Percentiles rank a stretch among this genome's conserved stretches.
phyloP scores from a whole-genome alignment of 1,284 basidiomycete species.

The Cutaneotrichosporon sp. region DNA sequence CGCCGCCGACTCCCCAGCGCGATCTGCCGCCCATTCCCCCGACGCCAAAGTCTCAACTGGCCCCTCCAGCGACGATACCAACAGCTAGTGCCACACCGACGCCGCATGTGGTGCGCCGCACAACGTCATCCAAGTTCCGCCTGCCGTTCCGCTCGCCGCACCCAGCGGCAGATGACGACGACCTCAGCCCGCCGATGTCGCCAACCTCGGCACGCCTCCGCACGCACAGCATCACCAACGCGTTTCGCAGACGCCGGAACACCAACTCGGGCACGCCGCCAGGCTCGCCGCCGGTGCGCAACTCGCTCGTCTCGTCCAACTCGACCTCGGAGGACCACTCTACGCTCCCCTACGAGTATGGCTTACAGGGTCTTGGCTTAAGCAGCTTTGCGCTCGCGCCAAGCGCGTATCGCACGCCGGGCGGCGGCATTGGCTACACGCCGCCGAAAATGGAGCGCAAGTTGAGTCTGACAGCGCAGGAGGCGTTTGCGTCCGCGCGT shows the following conservation, averaged over 20 bases:
- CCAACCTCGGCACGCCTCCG: slow-evolving; percentile 9
- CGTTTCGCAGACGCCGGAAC: slow-evolving; percentile 18
- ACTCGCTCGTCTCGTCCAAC: not conserved
- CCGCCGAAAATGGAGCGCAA: slow-evolving; percentile 20
- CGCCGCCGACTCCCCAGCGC: not conserved
- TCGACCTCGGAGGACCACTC: slow-evolving; percentile 8
- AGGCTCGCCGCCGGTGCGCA: slow-evolving; percentile 2
- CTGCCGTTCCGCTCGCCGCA: slow-evolving; percentile 18
- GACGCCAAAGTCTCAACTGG: not conserved
- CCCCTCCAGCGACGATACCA: not conserved
- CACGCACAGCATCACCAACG: slow-evolving; percentile 14
- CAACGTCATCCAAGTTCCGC: slow-evolving; percentile 16
- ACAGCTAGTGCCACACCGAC: not conserved
- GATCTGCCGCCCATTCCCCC: not conserved
- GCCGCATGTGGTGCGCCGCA: slow-evolving; percentile 2
- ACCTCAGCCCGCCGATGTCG: slow-evolving; percentile 7
- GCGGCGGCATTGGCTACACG: slow-evolving; percentile 26
- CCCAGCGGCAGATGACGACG: not conserved
- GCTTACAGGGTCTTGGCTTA: slow-evolving; percentile 18
- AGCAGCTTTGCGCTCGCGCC: slow-evolving; percentile 11
- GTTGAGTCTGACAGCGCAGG: slow-evolving; percentile 30
- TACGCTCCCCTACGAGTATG: slow-evolving; percentile 14
- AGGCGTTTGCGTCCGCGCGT: slow-evolving; percentile 30
- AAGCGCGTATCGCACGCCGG: slow-evolving; percentile 23
- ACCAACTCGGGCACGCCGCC: slow-evolving; percentile 12